These are phyloP conservation scores for Pythium vanterpoolii DNA, from an alignment of 352 stramenopile genomes.

Conservation along the genomic window DNA sequence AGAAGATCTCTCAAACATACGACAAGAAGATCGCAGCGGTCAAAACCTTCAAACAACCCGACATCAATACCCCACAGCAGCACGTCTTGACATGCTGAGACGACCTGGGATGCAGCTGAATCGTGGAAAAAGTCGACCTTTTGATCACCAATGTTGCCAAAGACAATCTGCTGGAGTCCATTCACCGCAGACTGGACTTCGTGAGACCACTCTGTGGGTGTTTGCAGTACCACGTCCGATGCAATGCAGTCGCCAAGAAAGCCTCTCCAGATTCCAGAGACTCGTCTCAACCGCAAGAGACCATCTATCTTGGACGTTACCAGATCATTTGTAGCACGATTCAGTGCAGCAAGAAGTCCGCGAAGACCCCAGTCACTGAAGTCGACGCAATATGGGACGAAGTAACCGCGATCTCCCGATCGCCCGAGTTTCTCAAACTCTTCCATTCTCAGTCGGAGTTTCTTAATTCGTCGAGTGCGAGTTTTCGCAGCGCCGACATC, in stretches of 20 bases:
- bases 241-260: slow-evolving; percentile 19
- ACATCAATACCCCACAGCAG: slow-evolving; percentile 21
- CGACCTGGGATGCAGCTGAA: background rate
- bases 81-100: slow-evolving; percentile 10
- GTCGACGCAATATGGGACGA: slow-evolving; percentile 62
- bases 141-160: background rate
- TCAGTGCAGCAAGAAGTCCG: slow-evolving; percentile 7
- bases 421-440: slow-evolving; percentile 28
- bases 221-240: slow-evolving; percentile 9
- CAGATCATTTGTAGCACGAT: background rate
- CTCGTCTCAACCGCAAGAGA: background rate
- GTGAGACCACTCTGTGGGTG: background rate
- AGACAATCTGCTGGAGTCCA: slow-evolving; percentile 7
- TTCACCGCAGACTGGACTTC: background rate
- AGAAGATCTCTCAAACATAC: slow-evolving; percentile 4
- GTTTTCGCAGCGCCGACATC: slow-evolving; percentile 26
- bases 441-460: slow-evolving; percentile 37
- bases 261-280: slow-evolving; percentile 9
- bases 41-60: slow-evolving; percentile 11
- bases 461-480: slow-evolving; percentile 54
- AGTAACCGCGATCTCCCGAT: slow-evolving; percentile 31
- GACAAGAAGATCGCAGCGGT: slow-evolving; percentile 13
- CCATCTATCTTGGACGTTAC: background rate
- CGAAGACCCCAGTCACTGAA: slow-evolving; percentile 47
- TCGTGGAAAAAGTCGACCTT: background rate